These are phyloP conservation scores for Lactarius indigo DNA, from an alignment of 768 basidiomycete genomes.

Conservation along the genomic window DNA sequence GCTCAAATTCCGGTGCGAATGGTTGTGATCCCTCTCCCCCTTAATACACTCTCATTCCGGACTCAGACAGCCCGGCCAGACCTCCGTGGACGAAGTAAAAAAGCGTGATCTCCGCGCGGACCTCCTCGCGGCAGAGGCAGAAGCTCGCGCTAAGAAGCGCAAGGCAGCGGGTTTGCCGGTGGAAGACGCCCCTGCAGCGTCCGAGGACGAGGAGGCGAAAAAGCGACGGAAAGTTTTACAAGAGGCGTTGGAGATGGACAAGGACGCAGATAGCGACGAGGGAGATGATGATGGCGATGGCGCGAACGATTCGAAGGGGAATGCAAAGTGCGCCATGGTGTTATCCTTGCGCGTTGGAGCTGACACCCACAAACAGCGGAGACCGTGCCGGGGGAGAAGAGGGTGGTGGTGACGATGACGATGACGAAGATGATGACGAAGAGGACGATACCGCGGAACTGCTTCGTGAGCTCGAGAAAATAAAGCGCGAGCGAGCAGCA, in stretches of 20 bases:
- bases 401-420: conserved; percentile 44
- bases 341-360: background rate
- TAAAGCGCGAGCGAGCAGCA: conserved; percentile 92
- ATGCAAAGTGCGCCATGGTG: background rate
- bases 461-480: conserved; percentile 95
- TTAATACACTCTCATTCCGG: background rate
- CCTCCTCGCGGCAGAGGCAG: conserved; percentile 79
- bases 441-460: conserved; percentile 94
- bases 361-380: background rate
- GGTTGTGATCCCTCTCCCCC: background rate
- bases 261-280: conserved; percentile 82
- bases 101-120: conserved; percentile 81
- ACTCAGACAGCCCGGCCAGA: conserved; percentile 86
- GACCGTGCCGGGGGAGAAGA: conserved; percentile 32
- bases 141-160: conserved; percentile 84
- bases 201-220: conserved; percentile 57
- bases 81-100: conserved; percentile 69
- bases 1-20: conserved; percentile 86
- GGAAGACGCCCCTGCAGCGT: conserved; percentile 36
- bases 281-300: conserved; percentile 41
- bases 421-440: conserved; percentile 57
- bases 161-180: conserved; percentile 74
- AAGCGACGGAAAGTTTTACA: conserved; percentile 88
- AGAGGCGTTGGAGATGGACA: conserved; percentile 83
- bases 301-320: conserved; percentile 17